These are phyloP conservation scores for Ganoderma meredithae DNA, from an alignment of 1,284 basidiomycete species.

Conservation along the genomic window DNA sequence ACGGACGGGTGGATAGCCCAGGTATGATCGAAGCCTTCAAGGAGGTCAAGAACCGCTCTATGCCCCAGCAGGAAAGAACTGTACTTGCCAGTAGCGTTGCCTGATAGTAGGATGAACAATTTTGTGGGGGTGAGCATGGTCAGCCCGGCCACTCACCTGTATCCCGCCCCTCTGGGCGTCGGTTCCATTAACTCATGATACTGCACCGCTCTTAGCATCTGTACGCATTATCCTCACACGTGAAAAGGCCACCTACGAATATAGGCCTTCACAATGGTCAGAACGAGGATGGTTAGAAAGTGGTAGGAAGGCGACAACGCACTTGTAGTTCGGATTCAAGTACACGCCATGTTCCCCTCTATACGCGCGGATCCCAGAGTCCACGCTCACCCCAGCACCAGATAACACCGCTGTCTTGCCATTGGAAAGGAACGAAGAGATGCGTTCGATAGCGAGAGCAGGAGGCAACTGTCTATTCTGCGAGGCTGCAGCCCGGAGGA, in stretches of 20 bases:
- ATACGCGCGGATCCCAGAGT: conserved; percentile 91
- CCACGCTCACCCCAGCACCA: conserved; percentile 92
- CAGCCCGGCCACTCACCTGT: conserved; percentile 54
- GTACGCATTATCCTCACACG: background rate
- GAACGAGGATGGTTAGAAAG: conserved; percentile 57
- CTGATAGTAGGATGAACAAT: conserved; percentile 44
- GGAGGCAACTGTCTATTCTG: conserved; percentile 51
- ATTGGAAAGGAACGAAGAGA: conserved; percentile 69
- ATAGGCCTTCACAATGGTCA: conserved; percentile 47
- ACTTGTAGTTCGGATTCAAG: conserved; percentile 93
- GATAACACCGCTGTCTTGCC: conserved; percentile 82
- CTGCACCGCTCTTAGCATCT: conserved; percentile 41
- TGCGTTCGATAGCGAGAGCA: conserved; percentile 66
- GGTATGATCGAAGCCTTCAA: conserved; percentile 80
- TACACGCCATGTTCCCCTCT: conserved; percentile 85
- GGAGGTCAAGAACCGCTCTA: background rate
- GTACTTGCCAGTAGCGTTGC: conserved; percentile 75
- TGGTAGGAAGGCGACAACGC: conserved; percentile 39
- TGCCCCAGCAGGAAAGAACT: too few relatives aligned
- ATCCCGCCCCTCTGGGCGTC: conserved; percentile 68
- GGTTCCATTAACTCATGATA: conserved; percentile 86
- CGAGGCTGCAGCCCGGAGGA: conserved; percentile 52
- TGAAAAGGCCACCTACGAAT: conserved; percentile 32
- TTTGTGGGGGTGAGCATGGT: background rate
- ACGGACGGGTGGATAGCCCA: conserved; percentile 84